Conservation (phyloP, 1,139 yeast species). For the Geotrichum macrosporum region DNA sequence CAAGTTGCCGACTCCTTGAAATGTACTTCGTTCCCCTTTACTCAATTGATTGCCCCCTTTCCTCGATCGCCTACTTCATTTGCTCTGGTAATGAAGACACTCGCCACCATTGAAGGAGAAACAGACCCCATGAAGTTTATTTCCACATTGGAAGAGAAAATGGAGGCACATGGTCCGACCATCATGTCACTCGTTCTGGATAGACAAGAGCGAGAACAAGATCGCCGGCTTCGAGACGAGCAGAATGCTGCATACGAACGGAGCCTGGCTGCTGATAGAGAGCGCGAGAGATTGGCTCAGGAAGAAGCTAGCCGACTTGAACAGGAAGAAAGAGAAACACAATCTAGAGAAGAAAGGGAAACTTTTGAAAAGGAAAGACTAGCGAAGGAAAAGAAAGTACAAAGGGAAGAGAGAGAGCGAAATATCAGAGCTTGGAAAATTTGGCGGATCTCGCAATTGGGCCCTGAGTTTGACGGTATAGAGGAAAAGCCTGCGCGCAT, state of each 20-base stretch:
- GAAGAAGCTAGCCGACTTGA: slow-evolving; percentile 33
- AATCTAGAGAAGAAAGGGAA: slow-evolving; percentile 26
- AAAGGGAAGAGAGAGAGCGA: slow-evolving; percentile 21
- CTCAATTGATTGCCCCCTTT: slow-evolving; percentile 60
- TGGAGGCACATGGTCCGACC: slow-evolving; percentile 57
- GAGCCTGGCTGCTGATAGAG: slow-evolving; percentile 57
- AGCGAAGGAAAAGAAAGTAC: slow-evolving; percentile 19
- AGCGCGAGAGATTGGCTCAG: slow-evolving; percentile 40
- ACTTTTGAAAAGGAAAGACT: slow-evolving; percentile 12
- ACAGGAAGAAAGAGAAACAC: slow-evolving; percentile 33
- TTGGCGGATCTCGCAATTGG: slow-evolving; percentile 28
- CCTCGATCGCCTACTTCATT: slow-evolving; percentile 39
- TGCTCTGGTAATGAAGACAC: slow-evolving; percentile 48
- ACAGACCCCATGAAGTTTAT: slow-evolving; percentile 38
- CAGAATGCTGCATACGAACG: slow-evolving; percentile 77
- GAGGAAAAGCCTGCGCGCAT: slow-evolving; percentile 37
- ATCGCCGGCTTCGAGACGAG: slow-evolving; percentile 59
- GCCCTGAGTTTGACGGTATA: slow-evolving; percentile 18
- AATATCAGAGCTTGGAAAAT: slow-evolving; percentile 30
- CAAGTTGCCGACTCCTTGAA: slow-evolving; percentile 75
- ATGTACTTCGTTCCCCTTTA: slow-evolving; percentile 73
- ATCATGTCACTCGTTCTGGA: slow-evolving; percentile 57
- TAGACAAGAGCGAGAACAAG: slow-evolving; percentile 55
- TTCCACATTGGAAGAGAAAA: slow-evolving; percentile 32
- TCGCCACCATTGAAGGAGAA: slow-evolving; percentile 64